phyloP scores from a whole-genome alignment of 139 green algal species.

The Ettlia oleoabundans region DNA sequence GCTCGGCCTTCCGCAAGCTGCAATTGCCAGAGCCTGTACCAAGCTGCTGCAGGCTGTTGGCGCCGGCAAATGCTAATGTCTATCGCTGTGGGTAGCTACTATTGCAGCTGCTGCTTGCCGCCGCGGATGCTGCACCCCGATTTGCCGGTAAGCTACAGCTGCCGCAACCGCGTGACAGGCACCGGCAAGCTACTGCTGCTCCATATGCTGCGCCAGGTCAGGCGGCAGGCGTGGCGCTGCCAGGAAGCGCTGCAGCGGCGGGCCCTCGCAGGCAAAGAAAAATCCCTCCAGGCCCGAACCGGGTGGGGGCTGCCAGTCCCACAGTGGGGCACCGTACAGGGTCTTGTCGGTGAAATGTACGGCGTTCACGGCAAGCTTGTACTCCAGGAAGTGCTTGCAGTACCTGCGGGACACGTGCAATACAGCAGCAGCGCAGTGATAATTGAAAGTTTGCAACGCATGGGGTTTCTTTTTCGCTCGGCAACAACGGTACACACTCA shows the following conservation, averaged over 20 bases:
- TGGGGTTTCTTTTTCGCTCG: not conserved
- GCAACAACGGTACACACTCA: not conserved
- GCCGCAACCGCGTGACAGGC: too few relatives aligned
- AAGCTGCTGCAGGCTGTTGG: too few relatives aligned
- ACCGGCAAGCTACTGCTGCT: not conserved
- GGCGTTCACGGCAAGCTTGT: conserved; percentile 27
- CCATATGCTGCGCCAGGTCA: not conserved
- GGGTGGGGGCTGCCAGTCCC: not conserved
- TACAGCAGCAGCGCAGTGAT: not conserved
- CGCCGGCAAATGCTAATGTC: too few relatives aligned
- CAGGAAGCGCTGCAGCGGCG: conserved; percentile 16
- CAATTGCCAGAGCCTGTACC: too few relatives aligned
- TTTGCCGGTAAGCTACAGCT: not conserved
- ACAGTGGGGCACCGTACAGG: conserved; percentile 15
- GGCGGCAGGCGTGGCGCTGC: conserved; percentile 7
- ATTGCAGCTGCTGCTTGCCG: too few relatives aligned
- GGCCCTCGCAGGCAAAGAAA: conserved; percentile 2
- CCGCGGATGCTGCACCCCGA: not conserved
- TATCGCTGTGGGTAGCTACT: too few relatives aligned
- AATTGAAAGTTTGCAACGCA: not conserved
- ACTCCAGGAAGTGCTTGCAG: conserved; percentile 20
- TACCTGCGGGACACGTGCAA: conserved; percentile 1
- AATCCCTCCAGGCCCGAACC: too few relatives aligned
- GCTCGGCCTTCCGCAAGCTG: too few relatives aligned
- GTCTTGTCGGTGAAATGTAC: not conserved